A percentile compares a stretch with the other conserved stretches of the same genome.
Conservation (phyloP, 1,284 basidiomycete genomes). For the Trichosporon asahii region DNA sequence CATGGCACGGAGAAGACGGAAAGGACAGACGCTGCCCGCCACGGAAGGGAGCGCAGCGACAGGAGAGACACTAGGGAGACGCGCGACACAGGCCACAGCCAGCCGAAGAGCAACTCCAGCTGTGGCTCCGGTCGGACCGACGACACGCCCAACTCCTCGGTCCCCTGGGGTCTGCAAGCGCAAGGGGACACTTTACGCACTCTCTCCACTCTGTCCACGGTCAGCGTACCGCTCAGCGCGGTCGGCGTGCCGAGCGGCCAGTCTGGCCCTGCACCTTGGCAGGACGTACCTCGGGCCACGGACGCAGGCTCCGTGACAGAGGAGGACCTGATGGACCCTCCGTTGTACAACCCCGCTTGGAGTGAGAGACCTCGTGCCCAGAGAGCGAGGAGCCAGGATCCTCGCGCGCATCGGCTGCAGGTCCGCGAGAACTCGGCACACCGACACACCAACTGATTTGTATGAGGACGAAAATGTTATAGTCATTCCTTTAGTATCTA, state of each 20-base stretch:
- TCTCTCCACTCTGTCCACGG: background rate
- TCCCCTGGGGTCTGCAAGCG: constrained; percentile 3
- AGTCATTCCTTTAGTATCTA: background rate
- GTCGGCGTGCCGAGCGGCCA: background rate
- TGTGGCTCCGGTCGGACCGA: background rate
- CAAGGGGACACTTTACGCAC: background rate
- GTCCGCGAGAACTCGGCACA: background rate
- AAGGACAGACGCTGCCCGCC: background rate
- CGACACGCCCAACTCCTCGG: background rate
- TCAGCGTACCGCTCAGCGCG: constrained; percentile 1
- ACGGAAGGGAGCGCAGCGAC: background rate
- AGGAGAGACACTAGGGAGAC: background rate
- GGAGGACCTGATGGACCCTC: background rate
- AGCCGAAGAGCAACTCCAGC: background rate
- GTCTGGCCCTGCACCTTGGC: background rate
- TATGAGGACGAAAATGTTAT: too few species aligned
- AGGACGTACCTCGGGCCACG: background rate
- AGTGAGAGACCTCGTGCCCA: background rate
- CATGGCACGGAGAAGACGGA: background rate
- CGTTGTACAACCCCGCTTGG: background rate
- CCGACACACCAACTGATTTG: background rate
- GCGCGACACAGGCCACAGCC: background rate
- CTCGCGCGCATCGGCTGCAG: background rate
- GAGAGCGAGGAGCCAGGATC: background rate
- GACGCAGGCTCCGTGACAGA: background rate